Evolutionary conservation across 2,329 filamentous ascomycete species (phyloP).

Genomic region (Xylaria sp.): DNA sequence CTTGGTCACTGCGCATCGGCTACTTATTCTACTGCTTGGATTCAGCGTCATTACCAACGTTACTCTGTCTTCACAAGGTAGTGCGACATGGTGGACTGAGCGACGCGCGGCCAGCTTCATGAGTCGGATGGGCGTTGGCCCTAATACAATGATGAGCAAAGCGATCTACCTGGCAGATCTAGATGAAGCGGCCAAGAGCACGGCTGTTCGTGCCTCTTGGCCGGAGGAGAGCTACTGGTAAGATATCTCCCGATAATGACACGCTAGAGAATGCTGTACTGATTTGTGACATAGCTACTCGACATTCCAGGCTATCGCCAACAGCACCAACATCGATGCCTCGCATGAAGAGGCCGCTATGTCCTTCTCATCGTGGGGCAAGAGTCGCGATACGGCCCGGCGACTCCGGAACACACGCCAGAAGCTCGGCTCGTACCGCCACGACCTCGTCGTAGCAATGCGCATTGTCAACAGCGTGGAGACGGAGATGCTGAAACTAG

Average conservation of each 20-base stretch:
- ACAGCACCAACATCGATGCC: constrained; percentile 53
- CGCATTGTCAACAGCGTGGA: constrained; percentile 86
- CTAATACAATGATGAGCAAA: constrained; percentile 76
- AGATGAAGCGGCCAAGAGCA: constrained; percentile 52
- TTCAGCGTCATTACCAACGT: constrained; percentile 68
- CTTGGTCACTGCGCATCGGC: constrained; percentile 64
- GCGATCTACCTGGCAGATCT: constrained; percentile 80
- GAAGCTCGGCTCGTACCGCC: constrained; percentile 74
- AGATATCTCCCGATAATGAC: constrained; percentile 18
- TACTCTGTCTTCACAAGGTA: constrained; percentile 67
- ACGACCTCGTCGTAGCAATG: constrained; percentile 87
- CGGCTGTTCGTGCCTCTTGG: constrained; percentile 32
- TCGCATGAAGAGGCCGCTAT: constrained; percentile 50
- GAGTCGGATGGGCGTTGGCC: constrained; percentile 70
- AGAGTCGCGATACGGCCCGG: constrained; percentile 51
- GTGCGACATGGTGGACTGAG: constrained; percentile 79
- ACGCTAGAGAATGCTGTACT: not conserved
- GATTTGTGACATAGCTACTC: constrained; percentile 42
- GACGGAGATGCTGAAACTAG: constrained; percentile 74
- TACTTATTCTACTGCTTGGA: constrained; percentile 65
- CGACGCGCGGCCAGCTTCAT: constrained; percentile 76
- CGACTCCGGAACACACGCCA: constrained; percentile 76
- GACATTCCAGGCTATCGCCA: constrained; percentile 57
- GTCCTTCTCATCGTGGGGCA: constrained; percentile 39
- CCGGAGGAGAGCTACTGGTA: constrained; percentile 48